Conservation (phyloP, 257 asterid genomes). For the Ilex aquifolium region DNA sequence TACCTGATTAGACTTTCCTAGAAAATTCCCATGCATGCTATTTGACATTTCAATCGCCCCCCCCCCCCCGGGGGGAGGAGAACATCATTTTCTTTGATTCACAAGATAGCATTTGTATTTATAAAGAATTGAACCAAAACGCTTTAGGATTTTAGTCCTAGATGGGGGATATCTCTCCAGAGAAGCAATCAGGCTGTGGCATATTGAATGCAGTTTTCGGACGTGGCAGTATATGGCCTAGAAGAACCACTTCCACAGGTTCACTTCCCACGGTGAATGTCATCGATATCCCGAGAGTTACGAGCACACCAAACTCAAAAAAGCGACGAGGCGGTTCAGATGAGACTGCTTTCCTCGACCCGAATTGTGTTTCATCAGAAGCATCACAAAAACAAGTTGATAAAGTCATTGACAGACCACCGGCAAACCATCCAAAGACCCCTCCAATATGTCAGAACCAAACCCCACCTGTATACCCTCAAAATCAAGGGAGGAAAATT, state of each 20-base stretch:
- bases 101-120: too few relatives aligned
- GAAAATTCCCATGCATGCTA: conserved; percentile 17
- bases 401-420: conserved; percentile 52
- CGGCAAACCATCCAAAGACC: too few relatives aligned
- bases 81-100: too few relatives aligned
- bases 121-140: not conserved
- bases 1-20: not conserved
- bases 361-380: conserved; percentile 5
- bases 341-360: conserved; percentile 13
- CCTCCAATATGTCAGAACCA: too few relatives aligned
- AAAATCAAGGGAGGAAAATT: conserved; percentile 9
- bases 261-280: conserved; percentile 27
- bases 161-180: conserved; percentile 64
- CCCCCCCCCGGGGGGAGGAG: too few relatives aligned
- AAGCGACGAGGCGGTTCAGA: conserved; percentile 19
- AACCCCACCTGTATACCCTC: not conserved
- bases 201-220: conserved; percentile 64
- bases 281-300: conserved; percentile 20
- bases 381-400: conserved; percentile 24
- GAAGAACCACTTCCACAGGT: conserved; percentile 46
- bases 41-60: not conserved
- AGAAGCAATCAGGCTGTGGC: conserved; percentile 73
- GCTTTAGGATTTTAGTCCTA: not conserved
- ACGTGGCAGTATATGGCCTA: conserved; percentile 44
- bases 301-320: conserved; percentile 32